These are phyloP conservation scores for Xylaria sp. DNA, from an alignment of 2,329 filamentous ascomycete species.

Conservation along the genomic window DNA sequence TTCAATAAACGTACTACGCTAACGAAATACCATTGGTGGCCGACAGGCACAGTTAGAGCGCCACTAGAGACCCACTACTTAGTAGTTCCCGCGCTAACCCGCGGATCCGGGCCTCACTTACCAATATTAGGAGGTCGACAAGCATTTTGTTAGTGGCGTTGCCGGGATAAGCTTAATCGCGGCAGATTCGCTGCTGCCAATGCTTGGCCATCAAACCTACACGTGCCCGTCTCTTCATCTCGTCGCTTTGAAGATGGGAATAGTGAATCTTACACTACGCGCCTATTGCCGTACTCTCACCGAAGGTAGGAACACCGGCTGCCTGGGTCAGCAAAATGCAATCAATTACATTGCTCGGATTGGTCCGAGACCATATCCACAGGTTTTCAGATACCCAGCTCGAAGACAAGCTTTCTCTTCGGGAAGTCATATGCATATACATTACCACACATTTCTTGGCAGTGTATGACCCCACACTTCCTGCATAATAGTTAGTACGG, in stretches of 20 bases:
- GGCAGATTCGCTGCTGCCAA: constrained; percentile 25
- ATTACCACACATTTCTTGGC: constrained; percentile 11
- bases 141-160: constrained; percentile 31
- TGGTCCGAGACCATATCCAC: not conserved
- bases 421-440: not conserved
- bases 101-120: constrained; percentile 16
- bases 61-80: too few relatives aligned
- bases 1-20: not conserved
- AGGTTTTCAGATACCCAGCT: not conserved
- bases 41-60: not conserved
- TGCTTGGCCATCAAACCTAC: constrained; percentile 32
- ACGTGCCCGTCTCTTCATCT: constrained; percentile 30
- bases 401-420: not conserved
- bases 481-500: not conserved
- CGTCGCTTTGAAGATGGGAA: not conserved
- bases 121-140: constrained; percentile 26
- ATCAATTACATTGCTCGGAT: not conserved
- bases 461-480: not conserved
- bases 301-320: not conserved
- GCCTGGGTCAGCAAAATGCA: not conserved
- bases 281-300: not conserved
- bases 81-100: not conserved
- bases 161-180: constrained; percentile 8
- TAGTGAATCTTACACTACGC: not conserved
- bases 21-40: not conserved